A percentile compares a stretch with the other conserved stretches of the same genome.
Evolutionary conservation across 768 basidiomycete species (phyloP).

Genomic region (Suillus ampliporus): DNA sequence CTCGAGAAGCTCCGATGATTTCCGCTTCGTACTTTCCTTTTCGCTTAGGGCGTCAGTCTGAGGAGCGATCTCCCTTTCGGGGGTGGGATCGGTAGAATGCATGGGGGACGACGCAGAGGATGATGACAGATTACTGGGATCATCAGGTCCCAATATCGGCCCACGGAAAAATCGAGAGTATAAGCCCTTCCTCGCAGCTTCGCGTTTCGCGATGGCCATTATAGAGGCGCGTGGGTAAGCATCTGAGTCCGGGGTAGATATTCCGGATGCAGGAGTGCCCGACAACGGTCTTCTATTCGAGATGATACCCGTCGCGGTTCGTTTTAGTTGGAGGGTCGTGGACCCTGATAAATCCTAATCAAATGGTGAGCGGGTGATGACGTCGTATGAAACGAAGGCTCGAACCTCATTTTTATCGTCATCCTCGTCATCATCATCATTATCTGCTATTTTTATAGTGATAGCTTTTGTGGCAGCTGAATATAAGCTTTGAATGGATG

Average conservation of each 20-base stretch:
- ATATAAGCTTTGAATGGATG: slow-evolving; percentile 53
- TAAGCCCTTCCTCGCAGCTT: slow-evolving; percentile 74
- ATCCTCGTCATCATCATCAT: slow-evolving; percentile 52
- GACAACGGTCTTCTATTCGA: slow-evolving; percentile 67
- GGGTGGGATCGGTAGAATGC: not conserved
- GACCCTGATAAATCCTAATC: slow-evolving; percentile 22
- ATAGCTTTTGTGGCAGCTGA: slow-evolving; percentile 84
- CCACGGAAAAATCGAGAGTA: slow-evolving; percentile 87
- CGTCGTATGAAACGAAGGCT: slow-evolving; percentile 9
- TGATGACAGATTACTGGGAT: not conserved
- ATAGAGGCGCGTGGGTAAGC: slow-evolving; percentile 50
- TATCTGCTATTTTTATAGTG: slow-evolving; percentile 64
- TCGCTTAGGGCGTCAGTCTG: not conserved
- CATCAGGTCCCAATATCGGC: slow-evolving; percentile 62
- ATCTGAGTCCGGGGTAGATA: slow-evolving; percentile 43
- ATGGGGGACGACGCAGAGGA: not conserved
- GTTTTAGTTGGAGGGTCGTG: slow-evolving; percentile 44
- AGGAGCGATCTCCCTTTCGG: not conserved
- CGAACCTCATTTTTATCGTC: slow-evolving; percentile 10
- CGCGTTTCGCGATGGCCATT: slow-evolving; percentile 71
- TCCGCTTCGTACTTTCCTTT: slow-evolving; percentile 18
- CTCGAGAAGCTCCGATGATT: slow-evolving; percentile 12
- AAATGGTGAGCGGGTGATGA: not conserved
- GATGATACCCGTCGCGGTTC: slow-evolving; percentile 77
- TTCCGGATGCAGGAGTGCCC: slow-evolving; percentile 55